These are phyloP conservation scores for Aspergillus ibericus DNA, from an alignment of 2,329 filamentous ascomycete species.

Conservation along the genomic window DNA sequence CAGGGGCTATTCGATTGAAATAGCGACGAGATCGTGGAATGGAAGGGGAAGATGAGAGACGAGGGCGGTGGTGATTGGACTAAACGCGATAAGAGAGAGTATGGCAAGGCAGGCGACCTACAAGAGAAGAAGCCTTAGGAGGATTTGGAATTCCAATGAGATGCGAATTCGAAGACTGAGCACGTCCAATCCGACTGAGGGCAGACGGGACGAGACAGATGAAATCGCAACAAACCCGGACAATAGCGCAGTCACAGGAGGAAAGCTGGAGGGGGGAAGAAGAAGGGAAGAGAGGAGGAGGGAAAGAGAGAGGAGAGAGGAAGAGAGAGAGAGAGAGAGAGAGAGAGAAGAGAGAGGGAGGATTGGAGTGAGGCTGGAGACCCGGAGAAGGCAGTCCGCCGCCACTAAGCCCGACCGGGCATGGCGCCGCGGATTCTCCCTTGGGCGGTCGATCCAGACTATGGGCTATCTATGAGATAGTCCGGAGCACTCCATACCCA, in stretches of 20 bases:
- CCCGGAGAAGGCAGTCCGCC: constrained; percentile 3
- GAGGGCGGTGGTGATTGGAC: constrained; percentile 15
- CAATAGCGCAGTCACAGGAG: not conserved
- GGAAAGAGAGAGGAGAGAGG: not conserved
- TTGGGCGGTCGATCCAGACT: not conserved
- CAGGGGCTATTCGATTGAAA: constrained; percentile 15
- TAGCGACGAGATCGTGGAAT: constrained; percentile 19
- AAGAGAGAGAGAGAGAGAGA: constrained; percentile 1
- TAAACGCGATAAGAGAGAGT: constrained; percentile 22
- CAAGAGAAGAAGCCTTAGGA: constrained; percentile 45
- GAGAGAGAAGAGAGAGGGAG: not conserved
- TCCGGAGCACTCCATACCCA: no score
- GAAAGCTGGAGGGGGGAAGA: constrained; percentile 5
- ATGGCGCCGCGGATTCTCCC: not conserved
- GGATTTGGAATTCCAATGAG: constrained; percentile 17
- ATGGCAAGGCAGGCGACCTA: constrained; percentile 42
- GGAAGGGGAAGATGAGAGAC: constrained; percentile 22
- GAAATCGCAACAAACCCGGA: constrained; percentile 7
- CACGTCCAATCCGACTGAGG: constrained; percentile 16
- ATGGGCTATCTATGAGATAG: no score
- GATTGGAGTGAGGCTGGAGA: constrained; percentile 11
- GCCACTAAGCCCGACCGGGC: constrained; percentile 8
- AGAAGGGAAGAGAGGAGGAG: not conserved
- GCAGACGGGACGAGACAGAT: constrained; percentile 14
- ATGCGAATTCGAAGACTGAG: constrained; percentile 15